Evolutionary conservation across 768 basidiomycete species (phyloP), one percentile per base, ranked within the genome.

Genomic region (Psilocybe cyanescens): DNA sequence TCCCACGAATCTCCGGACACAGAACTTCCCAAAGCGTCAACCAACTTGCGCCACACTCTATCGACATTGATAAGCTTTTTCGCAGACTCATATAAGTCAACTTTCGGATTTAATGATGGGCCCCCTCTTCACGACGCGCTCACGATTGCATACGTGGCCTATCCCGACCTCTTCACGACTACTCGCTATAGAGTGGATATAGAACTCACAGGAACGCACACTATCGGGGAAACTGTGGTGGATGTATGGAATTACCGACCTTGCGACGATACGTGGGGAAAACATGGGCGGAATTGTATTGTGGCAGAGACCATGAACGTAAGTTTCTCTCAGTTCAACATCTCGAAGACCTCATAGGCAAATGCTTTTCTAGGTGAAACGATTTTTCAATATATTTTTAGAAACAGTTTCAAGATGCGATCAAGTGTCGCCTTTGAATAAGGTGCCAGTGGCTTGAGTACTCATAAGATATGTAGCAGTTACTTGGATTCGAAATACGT

Each of bases 101-200:
- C 87, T 0, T 96, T 94, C 64, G 86, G 86, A n/a, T 96, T 96
- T 71, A 71, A 80, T n/a, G 81, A 90, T 35, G 94, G 93, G 0
- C 95, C 95, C 5, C 95, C 95, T 2, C 78, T 95, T 2, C 95
- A 97, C 64, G 95, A 96, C 67, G 86, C 92, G 0, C 79, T 96
- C 37, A 92, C 94, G 0, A 78, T 95, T 49, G 90, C 87, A 8
- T 95, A 91, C 62, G 78, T 94, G 37, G 83, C 86, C 1, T 72
- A 75, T n/a, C 92, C 92, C 0, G 80, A 86, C 4, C 66, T 94
- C 1, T 94, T 95, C 72, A 71, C 71, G 24, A 75, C 76, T 35
- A 82, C 71, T 52, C 79, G 94, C n/a, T 86, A 88, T 70, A 81
- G 90, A 48, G 93, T 95, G 0, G 94, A 96, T 63, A 82, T 92